phyloP scores from a whole-genome alignment of 192 early-diverging fungal genomes.

The Lobosporangium transversale region DNA sequence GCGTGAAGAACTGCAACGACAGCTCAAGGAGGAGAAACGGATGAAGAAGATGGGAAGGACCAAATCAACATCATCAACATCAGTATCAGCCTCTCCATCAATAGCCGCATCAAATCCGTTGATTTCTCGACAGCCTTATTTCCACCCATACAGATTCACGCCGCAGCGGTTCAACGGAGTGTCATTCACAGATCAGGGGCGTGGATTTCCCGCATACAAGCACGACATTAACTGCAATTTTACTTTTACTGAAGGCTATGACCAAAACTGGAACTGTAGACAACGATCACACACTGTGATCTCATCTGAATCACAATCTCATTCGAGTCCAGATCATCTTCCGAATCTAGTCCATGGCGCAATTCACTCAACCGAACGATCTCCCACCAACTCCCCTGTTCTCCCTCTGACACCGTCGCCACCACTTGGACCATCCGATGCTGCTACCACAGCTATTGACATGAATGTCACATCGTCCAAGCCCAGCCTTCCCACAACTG shows the following conservation, averaged over 20 bases:
- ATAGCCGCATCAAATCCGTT: not conserved
- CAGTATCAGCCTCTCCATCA: not conserved
- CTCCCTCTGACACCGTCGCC: constrained; percentile 30
- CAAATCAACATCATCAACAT: not conserved
- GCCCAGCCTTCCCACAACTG: not conserved
- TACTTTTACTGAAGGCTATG: not conserved
- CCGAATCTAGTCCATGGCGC: constrained; percentile 5
- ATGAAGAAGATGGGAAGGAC: constrained; percentile 6
- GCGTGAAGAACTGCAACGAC: constrained; percentile 13
- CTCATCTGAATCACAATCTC: constrained; percentile 13
- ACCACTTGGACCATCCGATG: constrained; percentile 9
- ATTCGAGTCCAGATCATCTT: constrained; percentile 1
- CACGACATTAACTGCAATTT: not conserved
- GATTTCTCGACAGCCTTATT: not conserved
- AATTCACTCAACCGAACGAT: not conserved
- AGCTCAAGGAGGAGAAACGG: constrained; percentile 11
- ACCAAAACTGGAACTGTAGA: not conserved
- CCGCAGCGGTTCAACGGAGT: not conserved
- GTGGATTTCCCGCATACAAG: too few relatives aligned
- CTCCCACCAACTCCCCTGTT: constrained; percentile 12
- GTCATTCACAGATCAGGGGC: constrained; percentile 5
- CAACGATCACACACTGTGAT: not conserved
- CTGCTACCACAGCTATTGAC: not conserved
- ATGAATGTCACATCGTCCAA: not conserved
- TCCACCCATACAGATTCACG: not conserved